Evolutionary conservation across 2,329 filamentous ascomycete species (phyloP).

Genomic region (Diaporthe longicolla): DNA sequence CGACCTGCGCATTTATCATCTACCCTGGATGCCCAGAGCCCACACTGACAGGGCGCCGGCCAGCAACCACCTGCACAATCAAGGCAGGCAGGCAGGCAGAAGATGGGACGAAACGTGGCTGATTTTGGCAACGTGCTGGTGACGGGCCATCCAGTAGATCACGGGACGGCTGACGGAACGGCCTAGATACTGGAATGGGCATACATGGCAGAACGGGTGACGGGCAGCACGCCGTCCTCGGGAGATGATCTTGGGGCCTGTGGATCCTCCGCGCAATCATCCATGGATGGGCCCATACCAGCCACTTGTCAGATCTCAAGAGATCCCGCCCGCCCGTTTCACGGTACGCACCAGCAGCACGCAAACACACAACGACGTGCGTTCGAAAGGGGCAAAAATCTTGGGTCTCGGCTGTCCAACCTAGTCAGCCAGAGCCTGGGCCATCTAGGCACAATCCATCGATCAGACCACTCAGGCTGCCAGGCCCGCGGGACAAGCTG

Average conservation of each 20-base stretch:
- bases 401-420: slow-evolving; percentile 18
- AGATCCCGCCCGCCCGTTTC: slow-evolving; percentile 34
- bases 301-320: slow-evolving; percentile 31
- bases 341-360: slow-evolving; percentile 21
- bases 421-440: not conserved
- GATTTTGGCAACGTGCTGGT: slow-evolving; percentile 22
- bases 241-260: slow-evolving; percentile 31
- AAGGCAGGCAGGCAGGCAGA: not conserved
- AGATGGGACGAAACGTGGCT: slow-evolving; percentile 40
- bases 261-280: slow-evolving; percentile 31
- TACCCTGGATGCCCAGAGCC: not conserved
- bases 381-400: slow-evolving; percentile 13
- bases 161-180: not conserved
- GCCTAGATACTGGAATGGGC: not conserved
- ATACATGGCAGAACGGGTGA: not conserved
- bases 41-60: slow-evolving; percentile 1
- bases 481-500: slow-evolving; percentile 7
- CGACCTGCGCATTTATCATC: not conserved
- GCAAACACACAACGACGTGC: slow-evolving; percentile 25
- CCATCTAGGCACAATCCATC: slow-evolving; percentile 14
- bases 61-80: not conserved
- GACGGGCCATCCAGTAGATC: slow-evolving; percentile 4
- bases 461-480: slow-evolving; percentile 5
- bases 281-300: slow-evolving; percentile 27
- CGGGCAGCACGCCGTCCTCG: slow-evolving; percentile 13